Base-by-base conservation (phyloP, 257 asterid genomes). In the Lycium barbarum region DNA sequence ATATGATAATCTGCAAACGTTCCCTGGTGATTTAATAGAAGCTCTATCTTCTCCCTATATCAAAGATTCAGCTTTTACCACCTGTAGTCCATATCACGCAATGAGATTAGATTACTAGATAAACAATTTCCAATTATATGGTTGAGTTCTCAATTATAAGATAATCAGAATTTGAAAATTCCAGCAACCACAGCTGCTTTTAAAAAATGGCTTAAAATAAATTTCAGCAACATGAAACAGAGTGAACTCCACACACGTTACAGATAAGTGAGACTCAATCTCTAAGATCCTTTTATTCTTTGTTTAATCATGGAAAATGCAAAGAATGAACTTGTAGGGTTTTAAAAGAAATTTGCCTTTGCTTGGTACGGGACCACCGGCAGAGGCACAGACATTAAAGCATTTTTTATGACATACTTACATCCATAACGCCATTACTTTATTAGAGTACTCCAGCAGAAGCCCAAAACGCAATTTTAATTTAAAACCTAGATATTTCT, bases 181-280 rank as follows among this genome's bases (percentile, higher is more conserved):
- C 81, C 36, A 74, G 81, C 81, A 74, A 47, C 81, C 40, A 47
- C 13, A 18, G n/a, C n/a, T 0, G 13, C 1, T 71, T 51, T 0
- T 18, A 13, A 76, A 74, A 76, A 74, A 20, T 12, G 9, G 63
- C 26, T 1, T 51, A 76, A 49, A 7, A 74, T 20, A 0, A 2
- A 76, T 51, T n/a, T 26, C 22, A 76, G 13, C 82, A 51, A 76
- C 45, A 51, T 22, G 22, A 53, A 76, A 51, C 82, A 76, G 63
- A 33, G 82, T 13, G 63, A 76, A 76, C 82, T 76, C 7, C 61
- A 51, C 63, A 76, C 13, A 53, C 13, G 43, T 2, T 76, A 26
- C 81, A 51, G 62, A 22, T 22, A 49, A 49, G 47, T 3, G 63
- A 0, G 61, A n/a, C n/a, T 7, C 11, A 3, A 13, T 53, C 63